Base-by-base conservation (phyloP, 108 stramenopile genomes). In the Bacterosira constricta region DNA sequence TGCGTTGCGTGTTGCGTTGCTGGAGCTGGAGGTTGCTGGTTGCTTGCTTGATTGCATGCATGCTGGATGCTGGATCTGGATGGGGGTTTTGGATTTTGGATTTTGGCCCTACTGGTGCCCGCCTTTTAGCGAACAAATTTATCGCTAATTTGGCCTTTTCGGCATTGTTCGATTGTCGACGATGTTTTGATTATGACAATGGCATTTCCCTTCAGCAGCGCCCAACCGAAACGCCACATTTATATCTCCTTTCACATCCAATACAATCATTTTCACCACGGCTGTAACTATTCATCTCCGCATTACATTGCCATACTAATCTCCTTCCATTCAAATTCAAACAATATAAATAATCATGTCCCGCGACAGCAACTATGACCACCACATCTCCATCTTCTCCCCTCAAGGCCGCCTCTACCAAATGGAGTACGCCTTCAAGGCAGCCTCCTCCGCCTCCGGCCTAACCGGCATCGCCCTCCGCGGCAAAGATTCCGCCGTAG, bases 371-470 rank as follows among this genome's bases (percentile, higher is more conserved):
- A 94, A 94, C 73, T 94, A 94, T 85, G 95, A 96, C 73, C 95
- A 94, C 63, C 95, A 93, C 81, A 96, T 99, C 83, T 97, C 98
- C 54, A 97, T 99, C 70, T 99, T 99, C 79, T 97, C 97, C 37
- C 98, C 99, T 32, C 96, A 98, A 65, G 99, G 99, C 46, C 91
- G 97, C 8, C 85, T 99, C 62, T 99, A 99, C 74, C 99, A 99
- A 79, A 94, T 99, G 90, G 99, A 99, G 70, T 99, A 99, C 80
- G 97, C 97, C 70, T 97, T 98, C 88, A 99, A 99, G 72, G 93
- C 93, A 10, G 97, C 97, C 47, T 83, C 90, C 55, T 86, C 83
- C 61, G 65, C 82, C 53, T 89, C 93, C 42, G 97, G 97, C 25
- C 83, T 97, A 25, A 99, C 99, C 6, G 96, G 96, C 6, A 91